phyloP scores from a whole-genome alignment of 176 grass and related monocot species.

The Coix lacrymajobi region DNA sequence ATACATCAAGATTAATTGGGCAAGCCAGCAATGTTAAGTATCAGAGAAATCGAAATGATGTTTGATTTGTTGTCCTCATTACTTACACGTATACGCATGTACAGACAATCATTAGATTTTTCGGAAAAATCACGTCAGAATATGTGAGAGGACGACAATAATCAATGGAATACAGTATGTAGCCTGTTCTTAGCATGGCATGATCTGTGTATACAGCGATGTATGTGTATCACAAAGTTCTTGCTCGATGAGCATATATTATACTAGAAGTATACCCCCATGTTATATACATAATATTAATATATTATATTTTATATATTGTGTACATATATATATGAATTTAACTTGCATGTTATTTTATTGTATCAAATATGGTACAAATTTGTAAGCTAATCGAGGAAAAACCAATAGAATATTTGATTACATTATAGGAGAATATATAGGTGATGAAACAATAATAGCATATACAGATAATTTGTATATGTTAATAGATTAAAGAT shows the following conservation, averaged over 20 bases:
- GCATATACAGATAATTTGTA: too few relatives aligned
- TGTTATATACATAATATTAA: too few relatives aligned
- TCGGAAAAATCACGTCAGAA: background rate
- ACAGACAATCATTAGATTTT: slow-evolving; percentile 18
- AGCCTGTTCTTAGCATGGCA: slow-evolving; percentile 16
- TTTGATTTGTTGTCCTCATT: background rate
- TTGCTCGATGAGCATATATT: background rate
- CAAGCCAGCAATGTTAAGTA: background rate
- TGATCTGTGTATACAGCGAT: background rate
- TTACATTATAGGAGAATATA: too few relatives aligned
- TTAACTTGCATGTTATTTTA: too few relatives aligned
- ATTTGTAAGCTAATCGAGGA: too few relatives aligned
- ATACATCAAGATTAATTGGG: background rate
- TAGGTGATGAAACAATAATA: too few relatives aligned
- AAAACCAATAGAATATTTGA: too few relatives aligned
- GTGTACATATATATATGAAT: too few relatives aligned
- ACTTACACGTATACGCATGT: background rate
- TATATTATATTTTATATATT: too few relatives aligned
- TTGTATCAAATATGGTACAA: too few relatives aligned
- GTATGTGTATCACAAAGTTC: background rate
- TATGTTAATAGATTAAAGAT: too few relatives aligned
- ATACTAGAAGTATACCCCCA: too few relatives aligned
- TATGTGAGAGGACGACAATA: background rate
- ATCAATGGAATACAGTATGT: background rate
- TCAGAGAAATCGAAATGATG: background rate